A percentile compares a stretch with the other conserved stretches of the same genome.
These are phyloP conservation scores for Cucumis melo DNA, from an alignment of 306 rosid species.

Conservation along the genomic window DNA sequence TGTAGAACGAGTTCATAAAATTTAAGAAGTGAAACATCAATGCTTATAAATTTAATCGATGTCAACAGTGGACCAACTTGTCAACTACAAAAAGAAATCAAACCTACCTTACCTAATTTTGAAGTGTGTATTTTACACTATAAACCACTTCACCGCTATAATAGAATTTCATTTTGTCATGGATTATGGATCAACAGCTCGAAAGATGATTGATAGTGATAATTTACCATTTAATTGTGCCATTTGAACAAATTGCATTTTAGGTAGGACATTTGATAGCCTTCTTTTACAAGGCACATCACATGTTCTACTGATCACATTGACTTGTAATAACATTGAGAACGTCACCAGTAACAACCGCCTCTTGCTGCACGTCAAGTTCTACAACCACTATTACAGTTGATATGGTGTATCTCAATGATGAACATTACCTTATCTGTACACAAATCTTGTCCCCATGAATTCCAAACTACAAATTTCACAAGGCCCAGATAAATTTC, in stretches of 20 bases:
- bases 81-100: too few relatives aligned
- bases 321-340: background rate
- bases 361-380: background rate
- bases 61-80: background rate
- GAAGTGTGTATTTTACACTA: background rate
- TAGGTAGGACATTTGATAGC: background rate
- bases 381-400: background rate
- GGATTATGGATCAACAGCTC: too few relatives aligned
- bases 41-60: background rate
- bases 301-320: background rate
- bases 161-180: too few relatives aligned
- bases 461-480: background rate
- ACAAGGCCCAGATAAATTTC: background rate
- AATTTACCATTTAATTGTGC: background rate
- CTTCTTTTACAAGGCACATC: background rate
- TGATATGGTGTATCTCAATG: background rate
- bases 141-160: background rate
- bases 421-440: background rate
- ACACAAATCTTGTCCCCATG: background rate
- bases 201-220: background rate
- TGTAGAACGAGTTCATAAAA: background rate
- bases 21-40: background rate
- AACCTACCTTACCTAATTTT: background rate
- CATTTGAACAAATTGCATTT: background rate
- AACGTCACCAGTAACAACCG: background rate